Percentiles rank a stretch among this genome's conserved stretches.
phyloP scores from a whole-genome alignment of 345 rosid genomes.

The Corchorus olitorius region DNA sequence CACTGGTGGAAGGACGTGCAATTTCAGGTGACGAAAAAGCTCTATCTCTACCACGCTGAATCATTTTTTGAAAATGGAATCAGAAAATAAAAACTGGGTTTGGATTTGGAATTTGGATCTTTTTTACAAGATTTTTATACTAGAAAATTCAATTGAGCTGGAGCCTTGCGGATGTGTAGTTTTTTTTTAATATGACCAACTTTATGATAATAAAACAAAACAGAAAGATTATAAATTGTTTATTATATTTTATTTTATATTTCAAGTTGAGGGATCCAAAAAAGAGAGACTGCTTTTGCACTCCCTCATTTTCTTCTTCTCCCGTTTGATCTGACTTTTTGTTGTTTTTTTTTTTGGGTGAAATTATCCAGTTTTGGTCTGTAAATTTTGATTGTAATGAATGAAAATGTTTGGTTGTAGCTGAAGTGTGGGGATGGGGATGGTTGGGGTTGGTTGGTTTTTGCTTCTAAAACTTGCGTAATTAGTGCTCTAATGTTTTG shows the following conservation, averaged over 20 bases:
- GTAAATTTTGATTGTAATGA: neutral
- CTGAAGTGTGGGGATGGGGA: neutral
- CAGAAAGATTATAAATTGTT: too few species aligned
- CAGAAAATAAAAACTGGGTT: neutral
- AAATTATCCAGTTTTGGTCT: neutral
- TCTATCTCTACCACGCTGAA: conserved; percentile 10
- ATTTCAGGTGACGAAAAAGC: conserved; percentile 59
- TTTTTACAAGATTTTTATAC: neutral
- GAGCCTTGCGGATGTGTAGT: too few species aligned
- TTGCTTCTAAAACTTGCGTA: neutral
- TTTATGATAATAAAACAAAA: too few species aligned
- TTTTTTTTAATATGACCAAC: too few species aligned
- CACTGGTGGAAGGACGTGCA: conserved; percentile 6
- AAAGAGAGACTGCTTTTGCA: conserved; percentile 31
- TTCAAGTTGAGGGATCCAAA: conserved; percentile 23
- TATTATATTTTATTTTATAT: neutral
- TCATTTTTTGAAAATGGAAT: too few species aligned
- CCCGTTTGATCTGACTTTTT: neutral
- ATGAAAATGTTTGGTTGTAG: neutral
- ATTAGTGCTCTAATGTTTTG: neutral
- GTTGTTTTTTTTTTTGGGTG: too few species aligned
- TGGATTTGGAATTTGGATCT: neutral
- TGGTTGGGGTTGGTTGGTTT: neutral
- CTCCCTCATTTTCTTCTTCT: conserved; percentile 24
- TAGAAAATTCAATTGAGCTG: neutral